These are phyloP conservation scores for Phialemonium atrogriseum DNA, from an alignment of 2,329 filamentous ascomycete genomes.

Conservation along the genomic window DNA sequence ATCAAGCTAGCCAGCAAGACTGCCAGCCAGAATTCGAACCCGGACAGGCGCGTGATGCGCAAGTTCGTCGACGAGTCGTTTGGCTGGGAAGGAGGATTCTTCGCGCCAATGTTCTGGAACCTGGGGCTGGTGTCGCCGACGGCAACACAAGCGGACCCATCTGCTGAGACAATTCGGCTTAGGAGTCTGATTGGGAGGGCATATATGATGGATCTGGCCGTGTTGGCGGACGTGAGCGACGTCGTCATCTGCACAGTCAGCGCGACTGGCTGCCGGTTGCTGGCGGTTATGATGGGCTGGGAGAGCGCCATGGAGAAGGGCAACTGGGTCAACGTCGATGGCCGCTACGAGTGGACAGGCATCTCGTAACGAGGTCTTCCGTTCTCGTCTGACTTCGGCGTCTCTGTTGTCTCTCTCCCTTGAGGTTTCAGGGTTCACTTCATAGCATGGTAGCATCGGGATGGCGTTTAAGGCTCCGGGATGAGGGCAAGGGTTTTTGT, in stretches of 20 bases:
- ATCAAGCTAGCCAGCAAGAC: conserved; percentile 67
- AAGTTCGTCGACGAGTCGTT: conserved; percentile 68
- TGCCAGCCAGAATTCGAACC: conserved; percentile 28
- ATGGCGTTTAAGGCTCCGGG: too few relatives aligned
- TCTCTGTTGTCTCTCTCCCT: too few relatives aligned
- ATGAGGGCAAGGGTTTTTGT: too few relatives aligned
- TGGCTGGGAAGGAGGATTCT: conserved; percentile 88
- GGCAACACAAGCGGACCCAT: conserved; percentile 23
- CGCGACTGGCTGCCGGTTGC: conserved; percentile 60
- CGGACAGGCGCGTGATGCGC: conserved; percentile 42
- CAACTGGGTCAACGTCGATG: conserved; percentile 75
- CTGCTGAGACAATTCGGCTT: conserved; percentile 52
- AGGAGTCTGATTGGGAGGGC: conserved; percentile 70
- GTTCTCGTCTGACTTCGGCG: too few relatives aligned
- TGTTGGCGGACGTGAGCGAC: conserved; percentile 61
- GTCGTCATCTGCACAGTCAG: conserved; percentile 70
- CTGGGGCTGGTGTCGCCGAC: conserved; percentile 42
- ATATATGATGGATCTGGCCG: conserved; percentile 72
- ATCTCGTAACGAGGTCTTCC: too few relatives aligned
- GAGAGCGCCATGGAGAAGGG: conserved; percentile 52
- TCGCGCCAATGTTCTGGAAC: conserved; percentile 71
- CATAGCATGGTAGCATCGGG: too few relatives aligned
- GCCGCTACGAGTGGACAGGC: conserved; percentile 53
- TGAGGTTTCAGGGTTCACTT: too few relatives aligned
- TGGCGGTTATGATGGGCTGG: conserved; percentile 86